Evolutionary conservation across 805 yeast genomes (phyloP).

Genomic region (Grigorovia humatica): DNA sequence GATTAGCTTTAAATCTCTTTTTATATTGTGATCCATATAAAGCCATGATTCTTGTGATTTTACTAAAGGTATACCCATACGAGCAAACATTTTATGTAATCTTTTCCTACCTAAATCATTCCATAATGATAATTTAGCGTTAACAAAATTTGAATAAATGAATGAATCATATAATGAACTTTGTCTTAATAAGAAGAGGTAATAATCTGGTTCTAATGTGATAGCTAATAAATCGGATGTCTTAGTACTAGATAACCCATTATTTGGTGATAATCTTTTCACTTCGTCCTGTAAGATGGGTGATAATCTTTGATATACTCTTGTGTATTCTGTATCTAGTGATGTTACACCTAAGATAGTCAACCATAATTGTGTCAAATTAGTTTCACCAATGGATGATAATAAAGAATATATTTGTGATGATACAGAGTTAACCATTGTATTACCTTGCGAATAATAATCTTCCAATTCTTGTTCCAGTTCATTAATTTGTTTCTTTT

Average conservation of each 20-base stretch:
- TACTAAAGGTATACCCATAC: conserved; percentile 86
- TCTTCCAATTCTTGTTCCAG: conserved; percentile 52
- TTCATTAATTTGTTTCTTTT: conserved; percentile 33
- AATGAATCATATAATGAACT: conserved; percentile 91
- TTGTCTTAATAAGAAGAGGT: conserved; percentile 76
- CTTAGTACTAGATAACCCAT: conserved; percentile 8
- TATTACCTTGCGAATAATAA: conserved; percentile 79
- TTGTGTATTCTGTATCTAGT: conserved; percentile 60
- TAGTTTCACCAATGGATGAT: conserved; percentile 75
- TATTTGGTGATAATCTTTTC: conserved; percentile 45
- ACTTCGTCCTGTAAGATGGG: conserved; percentile 81
- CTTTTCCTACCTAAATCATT: conserved; percentile 82
- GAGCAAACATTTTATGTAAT: conserved; percentile 84
- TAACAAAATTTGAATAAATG: conserved; percentile 81
- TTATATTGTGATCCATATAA: conserved; percentile 73
- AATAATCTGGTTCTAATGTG: conserved; percentile 71
- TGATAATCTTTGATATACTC: conserved; percentile 57
- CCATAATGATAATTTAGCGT: conserved; percentile 81
- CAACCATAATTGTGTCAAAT: conserved; percentile 63
- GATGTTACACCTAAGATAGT: conserved; percentile 84
- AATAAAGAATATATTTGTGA: conserved; percentile 72
- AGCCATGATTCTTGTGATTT: conserved; percentile 90
- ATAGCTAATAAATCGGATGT: conserved; percentile 39
- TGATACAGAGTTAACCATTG: conserved; percentile 62
- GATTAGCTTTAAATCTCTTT: conserved; percentile 58